These are phyloP conservation scores for Sugiyamaella grinbergsii DNA, from an alignment of 1,139 yeast species.

Conservation along the genomic window DNA sequence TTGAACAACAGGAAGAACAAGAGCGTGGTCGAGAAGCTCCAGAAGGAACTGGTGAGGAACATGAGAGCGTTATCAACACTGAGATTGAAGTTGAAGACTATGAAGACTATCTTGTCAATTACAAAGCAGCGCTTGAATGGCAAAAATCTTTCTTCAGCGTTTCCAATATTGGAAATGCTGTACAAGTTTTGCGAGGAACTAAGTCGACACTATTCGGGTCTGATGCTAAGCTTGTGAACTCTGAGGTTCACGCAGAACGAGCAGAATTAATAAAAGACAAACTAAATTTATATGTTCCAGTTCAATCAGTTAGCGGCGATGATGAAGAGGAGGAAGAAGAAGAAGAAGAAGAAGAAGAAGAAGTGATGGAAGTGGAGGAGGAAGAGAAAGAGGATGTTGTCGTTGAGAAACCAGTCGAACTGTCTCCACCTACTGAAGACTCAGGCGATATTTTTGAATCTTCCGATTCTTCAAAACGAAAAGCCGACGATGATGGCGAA, in stretches of 20 bases:
- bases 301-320: conserved; percentile 23
- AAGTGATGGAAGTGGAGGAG: conserved; percentile 18
- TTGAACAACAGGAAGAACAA: conserved; percentile 24
- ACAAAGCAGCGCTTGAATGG: conserved; percentile 19
- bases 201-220: conserved; percentile 17
- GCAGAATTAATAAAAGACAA: conserved; percentile 21
- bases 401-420: conserved; percentile 12
- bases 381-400: conserved; percentile 12
- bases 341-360: conserved; percentile 17
- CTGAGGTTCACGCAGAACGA: conserved; percentile 14
- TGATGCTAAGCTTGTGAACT: conserved; percentile 1
- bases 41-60: conserved; percentile 24
- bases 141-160: conserved; percentile 28
- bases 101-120: conserved; percentile 29
- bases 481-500: conserved; percentile 12
- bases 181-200: conserved; percentile 11
- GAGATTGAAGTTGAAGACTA: conserved; percentile 23
- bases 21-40: conserved; percentile 24
- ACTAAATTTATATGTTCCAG: conserved; percentile 27
- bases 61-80: conserved; percentile 10
- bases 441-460: conserved; percentile 11
- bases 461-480: conserved; percentile 15
- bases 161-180: conserved; percentile 15
- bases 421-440: conserved; percentile 8
- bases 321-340: conserved; percentile 21